Conservation (phyloP, 352 stramenopile genomes). For the Phytopythium delawarense region DNA sequence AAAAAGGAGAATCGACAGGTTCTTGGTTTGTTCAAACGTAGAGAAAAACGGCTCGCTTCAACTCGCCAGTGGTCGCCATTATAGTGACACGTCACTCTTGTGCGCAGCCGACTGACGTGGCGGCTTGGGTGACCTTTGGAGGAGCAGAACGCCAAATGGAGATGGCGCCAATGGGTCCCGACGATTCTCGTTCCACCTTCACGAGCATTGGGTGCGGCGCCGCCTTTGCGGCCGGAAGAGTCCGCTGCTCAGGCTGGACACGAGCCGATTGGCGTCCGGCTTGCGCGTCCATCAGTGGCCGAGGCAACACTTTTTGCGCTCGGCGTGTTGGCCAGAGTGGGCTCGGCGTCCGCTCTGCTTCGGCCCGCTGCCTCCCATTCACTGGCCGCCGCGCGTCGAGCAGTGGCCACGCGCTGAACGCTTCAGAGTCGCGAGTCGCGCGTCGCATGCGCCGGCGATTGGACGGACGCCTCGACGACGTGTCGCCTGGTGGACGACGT, state of each 20-base stretch:
- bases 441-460: neutral
- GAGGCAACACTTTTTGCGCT: neutral
- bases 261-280: no score
- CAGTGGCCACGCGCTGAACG: neutral
- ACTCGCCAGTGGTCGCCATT: neutral
- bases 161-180: neutral
- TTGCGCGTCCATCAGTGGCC: no score
- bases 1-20: neutral
- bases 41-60: neutral
- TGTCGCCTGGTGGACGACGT: neutral
- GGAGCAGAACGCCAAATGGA: no score
- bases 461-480: neutral
- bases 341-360: neutral
- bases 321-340: neutral
- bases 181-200: no score
- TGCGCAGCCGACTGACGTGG: neutral
- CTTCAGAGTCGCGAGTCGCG: neutral
- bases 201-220: no score
- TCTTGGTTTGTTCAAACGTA: no score
- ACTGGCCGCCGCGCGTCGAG: neutral
- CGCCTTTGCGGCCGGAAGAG: no score
- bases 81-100: neutral
- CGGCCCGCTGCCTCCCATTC: neutral
- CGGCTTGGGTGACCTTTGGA: neutral
- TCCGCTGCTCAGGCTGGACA: neutral